Evolutionary conservation across 2,329 filamentous ascomycete genomes (phyloP), one percentile per base, ranked within the genome.

Genomic region (Colletotrichum lindemuthianum): DNA sequence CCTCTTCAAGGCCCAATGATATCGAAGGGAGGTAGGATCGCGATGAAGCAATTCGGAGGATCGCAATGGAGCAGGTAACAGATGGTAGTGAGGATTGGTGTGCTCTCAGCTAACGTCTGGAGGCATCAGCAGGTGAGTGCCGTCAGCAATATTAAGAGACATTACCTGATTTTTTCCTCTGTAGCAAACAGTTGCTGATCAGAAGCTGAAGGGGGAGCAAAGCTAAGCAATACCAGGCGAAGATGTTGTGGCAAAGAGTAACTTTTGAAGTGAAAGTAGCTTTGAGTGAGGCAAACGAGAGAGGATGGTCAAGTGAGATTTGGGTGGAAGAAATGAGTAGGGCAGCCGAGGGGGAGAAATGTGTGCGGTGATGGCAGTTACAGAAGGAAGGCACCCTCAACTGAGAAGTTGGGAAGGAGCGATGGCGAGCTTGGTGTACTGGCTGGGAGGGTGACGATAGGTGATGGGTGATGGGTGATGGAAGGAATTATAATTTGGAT

Each of bases 331-430:
- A 7, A 6, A 6, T n/a, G 12, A 13, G 13, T 43, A 15, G 8
- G 13, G 41, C 1, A 43, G 12, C 7, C 3, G 15, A 45, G 15
- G 11, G 24, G 15, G 6, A 24, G 24, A 16, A 15, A n/a, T 45
- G n/a, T 45, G 37, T 12, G 37, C 12, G 37, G 16, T 24, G 24
- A 24, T 4, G 4, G 24, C 24, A 24, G 24, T 24, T 24, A 24
- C 24, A 32, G 10, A 24, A 37, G 39, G 59, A 34, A 60, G 57
- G 50, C 3, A 7, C 9, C 44, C 33, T 11, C 8, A 11, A 16
- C 12, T n/a, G 16, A 4, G 11, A 16, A 36, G 10, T 32, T 54
- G 39, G 56, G 60, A 64, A 64, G 49, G 60, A 43, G 37, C 49
- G 41, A 10, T 24, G 44, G 16, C 41, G 15, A 52, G 33, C 32